Evolutionary conservation across 768 basidiomycete genomes (phyloP).

Genomic region (Boletus tomentosulus): DNA sequence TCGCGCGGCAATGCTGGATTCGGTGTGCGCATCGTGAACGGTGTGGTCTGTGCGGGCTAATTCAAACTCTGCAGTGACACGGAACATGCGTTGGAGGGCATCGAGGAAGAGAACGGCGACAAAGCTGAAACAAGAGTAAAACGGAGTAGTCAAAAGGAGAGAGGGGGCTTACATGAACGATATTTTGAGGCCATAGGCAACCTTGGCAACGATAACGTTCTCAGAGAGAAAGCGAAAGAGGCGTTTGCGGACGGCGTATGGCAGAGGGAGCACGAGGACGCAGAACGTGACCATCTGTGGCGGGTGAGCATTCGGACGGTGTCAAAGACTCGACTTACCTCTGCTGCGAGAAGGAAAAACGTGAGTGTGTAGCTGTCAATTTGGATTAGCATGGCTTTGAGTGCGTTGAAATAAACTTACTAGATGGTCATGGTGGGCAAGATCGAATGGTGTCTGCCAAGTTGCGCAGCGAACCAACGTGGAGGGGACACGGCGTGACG

Average conservation of each 20-base stretch:
- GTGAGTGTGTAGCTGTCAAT: constrained; percentile 67
- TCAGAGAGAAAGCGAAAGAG: constrained; percentile 72
- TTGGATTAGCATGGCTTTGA: not conserved
- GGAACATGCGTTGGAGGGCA: constrained; percentile 90
- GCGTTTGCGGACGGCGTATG: constrained; percentile 63
- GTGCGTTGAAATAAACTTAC: constrained; percentile 14
- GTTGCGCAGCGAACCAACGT: constrained; percentile 16
- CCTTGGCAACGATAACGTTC: constrained; percentile 68
- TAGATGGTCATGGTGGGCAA: constrained; percentile 46
- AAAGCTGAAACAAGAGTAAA: constrained; percentile 45
- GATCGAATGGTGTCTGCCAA: not conserved
- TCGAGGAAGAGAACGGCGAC: constrained; percentile 86
- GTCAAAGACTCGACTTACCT: constrained; percentile 37
- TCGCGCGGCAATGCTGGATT: constrained; percentile 85
- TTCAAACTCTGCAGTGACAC: constrained; percentile 68
- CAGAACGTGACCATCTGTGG: constrained; percentile 78
- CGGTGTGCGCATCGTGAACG: constrained; percentile 61
- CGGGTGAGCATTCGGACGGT: not conserved
- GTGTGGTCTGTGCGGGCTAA: constrained; percentile 54
- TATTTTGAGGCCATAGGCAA: constrained; percentile 91
- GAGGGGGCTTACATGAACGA: constrained; percentile 77
- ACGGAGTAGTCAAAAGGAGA: not conserved
- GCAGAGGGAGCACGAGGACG: constrained; percentile 80
- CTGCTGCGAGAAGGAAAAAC: constrained; percentile 74
- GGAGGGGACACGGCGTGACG: constrained; percentile 19